Evolutionary conservation across 495 filamentous ascomycete species (phyloP).

Genomic region (Penicillium coffeae): DNA sequence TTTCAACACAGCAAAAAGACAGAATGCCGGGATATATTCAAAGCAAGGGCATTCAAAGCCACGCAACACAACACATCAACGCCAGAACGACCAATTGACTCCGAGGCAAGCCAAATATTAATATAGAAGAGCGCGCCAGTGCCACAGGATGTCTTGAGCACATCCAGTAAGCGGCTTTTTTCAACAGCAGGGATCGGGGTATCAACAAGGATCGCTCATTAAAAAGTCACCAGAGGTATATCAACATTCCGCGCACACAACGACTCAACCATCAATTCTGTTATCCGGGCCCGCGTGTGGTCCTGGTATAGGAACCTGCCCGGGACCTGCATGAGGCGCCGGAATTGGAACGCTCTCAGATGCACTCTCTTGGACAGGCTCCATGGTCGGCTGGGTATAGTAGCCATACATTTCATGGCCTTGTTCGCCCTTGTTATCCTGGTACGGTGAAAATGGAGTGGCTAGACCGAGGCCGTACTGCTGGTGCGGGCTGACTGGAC

Average conservation of each 20-base stretch:
- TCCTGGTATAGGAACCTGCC: not conserved
- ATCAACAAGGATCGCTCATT: not conserved
- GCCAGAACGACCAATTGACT: not conserved
- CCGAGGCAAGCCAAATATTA: not conserved
- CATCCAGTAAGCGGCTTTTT: not conserved
- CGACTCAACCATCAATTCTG: not conserved
- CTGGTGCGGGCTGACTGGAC: not conserved
- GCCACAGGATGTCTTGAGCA: not conserved
- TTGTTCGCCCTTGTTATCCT: not conserved
- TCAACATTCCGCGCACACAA: not conserved
- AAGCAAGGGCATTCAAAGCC: not conserved
- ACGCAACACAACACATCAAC: not conserved
- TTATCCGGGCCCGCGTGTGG: not conserved
- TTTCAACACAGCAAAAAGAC: not conserved
- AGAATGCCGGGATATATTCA: not conserved
- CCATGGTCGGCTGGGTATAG: not conserved
- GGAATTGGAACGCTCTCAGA: not conserved
- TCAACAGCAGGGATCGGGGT: not conserved
- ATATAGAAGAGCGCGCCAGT: not conserved
- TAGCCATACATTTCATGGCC: slow-evolving; percentile 6
- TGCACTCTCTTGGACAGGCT: not conserved
- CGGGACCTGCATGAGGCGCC: not conserved
- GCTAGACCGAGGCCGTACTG: not conserved
- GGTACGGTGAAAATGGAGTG: not conserved
- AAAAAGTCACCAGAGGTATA: not conserved